Base-by-base conservation (phyloP, 768 basidiomycete genomes). In the Podaxis rugospora region DNA sequence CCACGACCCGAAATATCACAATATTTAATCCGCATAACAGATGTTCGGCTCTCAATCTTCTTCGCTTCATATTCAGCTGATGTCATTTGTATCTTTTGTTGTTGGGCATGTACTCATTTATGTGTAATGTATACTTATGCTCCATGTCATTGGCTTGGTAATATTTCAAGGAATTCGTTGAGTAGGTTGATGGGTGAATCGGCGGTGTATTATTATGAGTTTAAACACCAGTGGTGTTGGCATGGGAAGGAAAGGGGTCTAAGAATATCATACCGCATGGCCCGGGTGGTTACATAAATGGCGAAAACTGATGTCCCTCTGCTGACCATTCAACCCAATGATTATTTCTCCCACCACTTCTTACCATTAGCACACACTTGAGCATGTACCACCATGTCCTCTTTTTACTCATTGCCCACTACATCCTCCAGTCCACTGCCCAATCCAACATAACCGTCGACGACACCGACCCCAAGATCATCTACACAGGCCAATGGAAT, bases 371-470 rank as follows among this genome's bases (percentile, higher is more conserved):
- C 6, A n/a, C 27, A 14, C 0, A 14, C 42, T 47, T 47, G 42
- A 58, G 25, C 50, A 59, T 59, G 57, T 16, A 21, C 27, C 21
- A n/a, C 28, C 50, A 18, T 51, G 51, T 21, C 14, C 32, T 61
- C 18, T 25, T 60, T 4, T 5, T 60, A 25, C 40, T 60, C 28
- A 16, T 10, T 37, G 59, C 36, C 21, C 44, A 49, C 4, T 55
- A 16, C 21, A 53, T 46, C 36, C 27, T 46, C 14, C 3, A 18
- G 16, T 52, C 59, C 40, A 9, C 28, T 10, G 52, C 62, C 6
- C 58, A 60, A n/a, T 13, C 14, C 18, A 64, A 64, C 51, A 25
- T 54, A 23, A 64, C 63, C 1, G n/a, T 64, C 11, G 59, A 64
- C 46, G 59, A 64, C 23, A 35, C 14, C 10, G 42, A 64, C 36